A percentile compares a stretch with the other conserved stretches of the same genome.
Evolutionary conservation across 2,329 filamentous ascomycete species (phyloP).

Genomic region (Talaromyces sp.): DNA sequence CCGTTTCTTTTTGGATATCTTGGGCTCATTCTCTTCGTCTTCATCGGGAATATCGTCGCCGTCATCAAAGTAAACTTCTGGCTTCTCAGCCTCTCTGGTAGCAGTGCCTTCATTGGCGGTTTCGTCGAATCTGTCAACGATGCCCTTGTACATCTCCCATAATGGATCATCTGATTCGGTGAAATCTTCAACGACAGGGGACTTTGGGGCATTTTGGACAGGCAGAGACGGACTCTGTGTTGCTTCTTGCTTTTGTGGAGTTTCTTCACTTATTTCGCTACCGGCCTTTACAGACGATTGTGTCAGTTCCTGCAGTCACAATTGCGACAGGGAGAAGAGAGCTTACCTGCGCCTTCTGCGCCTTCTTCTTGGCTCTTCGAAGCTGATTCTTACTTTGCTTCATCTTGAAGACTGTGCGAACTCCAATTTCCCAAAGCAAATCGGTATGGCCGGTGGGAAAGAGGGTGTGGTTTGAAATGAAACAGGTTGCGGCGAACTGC

Average conservation of each 20-base stretch:
- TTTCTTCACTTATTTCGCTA: conserved; percentile 5
- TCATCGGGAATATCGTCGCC: conserved; percentile 86
- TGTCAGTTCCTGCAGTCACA: conserved; percentile 16
- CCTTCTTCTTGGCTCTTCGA: conserved; percentile 91
- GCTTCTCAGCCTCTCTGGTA: conserved; percentile 72
- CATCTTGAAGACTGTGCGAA: conserved; percentile 23
- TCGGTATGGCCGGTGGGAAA: background rate
- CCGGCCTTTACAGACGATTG: conserved; percentile 10
- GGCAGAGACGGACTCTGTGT: conserved; percentile 12
- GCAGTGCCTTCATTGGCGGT: conserved; percentile 64
- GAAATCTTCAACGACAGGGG: conserved; percentile 50
- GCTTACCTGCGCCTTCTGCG: conserved; percentile 70
- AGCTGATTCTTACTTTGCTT: conserved; percentile 95
- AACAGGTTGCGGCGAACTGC: background rate
- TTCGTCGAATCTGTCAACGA: conserved; percentile 78
- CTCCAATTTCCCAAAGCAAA: background rate
- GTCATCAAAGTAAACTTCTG: conserved; percentile 80
- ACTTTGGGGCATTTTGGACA: conserved; percentile 39
- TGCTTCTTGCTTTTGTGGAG: conserved; percentile 6
- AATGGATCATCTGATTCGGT: conserved; percentile 72
- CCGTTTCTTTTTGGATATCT: conserved; percentile 90
- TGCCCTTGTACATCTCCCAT: conserved; percentile 79
- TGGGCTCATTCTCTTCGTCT: conserved; percentile 62
- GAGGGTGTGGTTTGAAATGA: background rate
- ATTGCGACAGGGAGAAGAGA: background rate